Evolutionary conservation across 768 basidiomycete genomes (phyloP).

Genomic region (Boletus fagicola): DNA sequence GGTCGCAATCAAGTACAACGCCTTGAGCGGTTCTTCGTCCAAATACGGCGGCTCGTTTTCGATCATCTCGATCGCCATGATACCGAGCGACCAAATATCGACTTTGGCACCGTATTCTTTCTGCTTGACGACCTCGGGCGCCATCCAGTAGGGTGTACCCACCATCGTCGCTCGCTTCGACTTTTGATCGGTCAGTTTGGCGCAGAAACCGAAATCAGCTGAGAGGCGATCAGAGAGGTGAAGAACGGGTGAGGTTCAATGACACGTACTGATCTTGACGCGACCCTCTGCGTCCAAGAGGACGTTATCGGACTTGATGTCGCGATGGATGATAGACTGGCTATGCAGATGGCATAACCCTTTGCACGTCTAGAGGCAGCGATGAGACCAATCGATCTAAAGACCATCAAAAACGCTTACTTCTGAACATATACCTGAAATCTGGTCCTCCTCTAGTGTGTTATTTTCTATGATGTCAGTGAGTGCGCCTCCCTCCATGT

Average conservation of each 20-base stretch:
- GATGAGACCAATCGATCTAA: not conserved
- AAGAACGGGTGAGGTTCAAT: not conserved
- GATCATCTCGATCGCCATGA: conserved; percentile 99
- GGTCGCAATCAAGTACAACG: conserved; percentile 93
- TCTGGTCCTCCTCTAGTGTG: conserved; percentile 91
- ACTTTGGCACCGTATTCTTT: conserved; percentile 97
- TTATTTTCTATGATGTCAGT: conserved; percentile 99
- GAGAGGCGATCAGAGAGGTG: conserved; percentile 10
- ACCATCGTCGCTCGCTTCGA: conserved; percentile 99
- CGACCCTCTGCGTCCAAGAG: conserved; percentile 88
- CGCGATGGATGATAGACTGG: conserved; percentile 93
- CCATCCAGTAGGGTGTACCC: conserved; percentile 98
- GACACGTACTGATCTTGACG: conserved; percentile 91
- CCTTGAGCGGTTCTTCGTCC: conserved; percentile 93
- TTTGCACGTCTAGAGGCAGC: conserved; percentile 75
- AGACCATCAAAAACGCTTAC: conserved; percentile 43
- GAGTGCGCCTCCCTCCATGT: conserved; percentile 96
- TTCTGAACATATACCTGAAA: conserved; percentile 88
- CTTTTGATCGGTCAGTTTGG: conserved; percentile 94
- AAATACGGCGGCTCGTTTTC: conserved; percentile 96
- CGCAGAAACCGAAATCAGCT: conserved; percentile 98
- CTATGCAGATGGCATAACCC: conserved; percentile 91
- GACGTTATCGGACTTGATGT: conserved; percentile 97
- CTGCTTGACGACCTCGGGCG: conserved; percentile 96
- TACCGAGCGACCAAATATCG: conserved; percentile 95